These are phyloP conservation scores for Penicillium flavigenum DNA, from an alignment of 495 filamentous ascomycete genomes.

Conservation along the genomic window DNA sequence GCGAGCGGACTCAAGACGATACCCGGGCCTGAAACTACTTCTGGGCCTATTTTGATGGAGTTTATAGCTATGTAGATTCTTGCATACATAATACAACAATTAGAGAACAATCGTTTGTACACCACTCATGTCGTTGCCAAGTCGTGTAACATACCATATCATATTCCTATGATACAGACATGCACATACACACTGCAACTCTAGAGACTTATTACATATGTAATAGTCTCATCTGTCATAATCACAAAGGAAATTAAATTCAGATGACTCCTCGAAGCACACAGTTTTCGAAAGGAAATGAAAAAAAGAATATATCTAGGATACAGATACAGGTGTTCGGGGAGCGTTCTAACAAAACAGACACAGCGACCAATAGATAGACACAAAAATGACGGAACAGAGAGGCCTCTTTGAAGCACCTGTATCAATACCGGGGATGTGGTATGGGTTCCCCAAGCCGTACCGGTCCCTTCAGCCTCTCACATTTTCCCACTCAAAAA, in stretches of 20 bases:
- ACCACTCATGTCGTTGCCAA: neutral
- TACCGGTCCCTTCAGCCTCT: constrained; percentile 33
- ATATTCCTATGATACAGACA: neutral
- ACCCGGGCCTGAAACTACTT: constrained; percentile 15
- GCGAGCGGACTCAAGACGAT: constrained; percentile 67
- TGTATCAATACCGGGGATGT: constrained; percentile 28
- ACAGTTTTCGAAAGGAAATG: constrained; percentile 45
- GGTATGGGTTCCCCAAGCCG: constrained; percentile 32
- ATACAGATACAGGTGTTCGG: constrained; percentile 52
- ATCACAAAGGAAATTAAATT: constrained; percentile 48
- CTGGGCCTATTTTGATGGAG: neutral
- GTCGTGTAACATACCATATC: neutral
- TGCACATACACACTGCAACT: neutral
- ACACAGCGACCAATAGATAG: constrained; percentile 35
- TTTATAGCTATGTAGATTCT: constrained; percentile 1
- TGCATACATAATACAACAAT: neutral
- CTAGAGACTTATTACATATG: neutral
- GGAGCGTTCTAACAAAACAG: constrained; percentile 48
- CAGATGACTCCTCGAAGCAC: constrained; percentile 39
- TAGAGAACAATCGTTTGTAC: neutral
- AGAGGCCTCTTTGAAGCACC: constrained; percentile 27
- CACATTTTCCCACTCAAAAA: constrained; percentile 39
- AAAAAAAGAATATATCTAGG: constrained; percentile 48
- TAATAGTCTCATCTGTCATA: constrained; percentile 5
- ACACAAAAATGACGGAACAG: constrained; percentile 32